Evolutionary conservation across 1,139 yeast species (phyloP).

Genomic region (Spathaspora jeffriesii): DNA sequence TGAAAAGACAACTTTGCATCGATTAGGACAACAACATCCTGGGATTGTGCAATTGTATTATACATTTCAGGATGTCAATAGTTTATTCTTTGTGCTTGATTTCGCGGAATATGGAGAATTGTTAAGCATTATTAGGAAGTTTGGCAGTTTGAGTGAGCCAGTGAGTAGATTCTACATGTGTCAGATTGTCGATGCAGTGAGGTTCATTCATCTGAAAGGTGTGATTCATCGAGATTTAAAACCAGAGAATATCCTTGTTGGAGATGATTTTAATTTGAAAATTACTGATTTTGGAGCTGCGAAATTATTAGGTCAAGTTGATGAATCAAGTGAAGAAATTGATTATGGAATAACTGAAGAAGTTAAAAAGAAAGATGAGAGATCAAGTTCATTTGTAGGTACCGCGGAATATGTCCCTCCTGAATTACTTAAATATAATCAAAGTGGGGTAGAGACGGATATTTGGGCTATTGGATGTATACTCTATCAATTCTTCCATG

Average conservation of each 20-base stretch:
- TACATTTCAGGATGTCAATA: constrained; percentile 77
- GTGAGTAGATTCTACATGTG: constrained; percentile 73
- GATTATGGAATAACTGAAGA: constrained; percentile 30
- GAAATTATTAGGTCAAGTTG: constrained; percentile 55
- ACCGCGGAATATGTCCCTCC: constrained; percentile 83
- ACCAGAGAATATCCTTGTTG: constrained; percentile 90
- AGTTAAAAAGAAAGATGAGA: constrained; percentile 21
- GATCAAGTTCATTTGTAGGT: constrained; percentile 74
- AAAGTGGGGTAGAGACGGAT: constrained; percentile 86
- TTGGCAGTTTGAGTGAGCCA: constrained; percentile 77
- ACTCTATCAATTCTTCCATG: constrained; percentile 89
- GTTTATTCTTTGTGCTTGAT: constrained; percentile 72
- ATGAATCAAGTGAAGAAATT: constrained; percentile 33
- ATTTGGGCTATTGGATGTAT: constrained; percentile 98
- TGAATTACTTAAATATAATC: constrained; percentile 80
- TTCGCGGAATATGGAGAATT: constrained; percentile 83
- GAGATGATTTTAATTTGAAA: constrained; percentile 76
- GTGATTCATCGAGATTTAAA: constrained; percentile 93
- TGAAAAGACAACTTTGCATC: constrained; percentile 72
- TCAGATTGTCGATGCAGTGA: constrained; percentile 86
- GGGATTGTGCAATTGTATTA: constrained; percentile 74
- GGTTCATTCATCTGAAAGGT: constrained; percentile 80
- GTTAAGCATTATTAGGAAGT: constrained; percentile 65
- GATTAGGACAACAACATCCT: constrained; percentile 64
- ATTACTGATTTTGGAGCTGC: constrained; percentile 99